These are phyloP conservation scores for Gyromitra esculenta DNA, from an alignment of 2,329 filamentous ascomycete species.

Conservation along the genomic window DNA sequence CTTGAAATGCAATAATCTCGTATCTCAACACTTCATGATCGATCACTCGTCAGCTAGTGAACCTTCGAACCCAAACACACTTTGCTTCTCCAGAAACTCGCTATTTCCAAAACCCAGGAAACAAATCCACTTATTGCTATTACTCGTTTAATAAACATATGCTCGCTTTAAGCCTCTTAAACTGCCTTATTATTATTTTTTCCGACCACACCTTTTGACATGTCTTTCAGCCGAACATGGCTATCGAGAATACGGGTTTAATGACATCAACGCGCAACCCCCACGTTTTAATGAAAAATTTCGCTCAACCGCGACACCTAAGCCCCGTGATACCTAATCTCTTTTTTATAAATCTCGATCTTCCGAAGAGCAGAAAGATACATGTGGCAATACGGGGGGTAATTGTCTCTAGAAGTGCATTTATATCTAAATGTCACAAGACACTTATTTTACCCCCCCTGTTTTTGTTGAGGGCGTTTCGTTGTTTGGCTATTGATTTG, in stretches of 20 bases:
- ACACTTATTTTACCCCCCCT: background rate
- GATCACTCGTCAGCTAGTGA: conserved; percentile 6
- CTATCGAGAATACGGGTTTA: too few species aligned
- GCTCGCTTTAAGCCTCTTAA: background rate
- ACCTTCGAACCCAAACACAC: background rate
- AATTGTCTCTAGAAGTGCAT: background rate
- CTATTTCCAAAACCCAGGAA: background rate
- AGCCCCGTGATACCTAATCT: background rate
- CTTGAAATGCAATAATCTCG: background rate
- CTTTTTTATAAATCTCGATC: background rate
- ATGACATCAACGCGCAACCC: background rate
- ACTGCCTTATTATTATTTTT: background rate
- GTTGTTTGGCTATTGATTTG: background rate
- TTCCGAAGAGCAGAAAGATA: background rate
- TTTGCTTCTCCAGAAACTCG: background rate
- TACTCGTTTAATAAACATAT: background rate
- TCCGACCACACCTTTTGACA: background rate
- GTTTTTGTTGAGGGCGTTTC: too few species aligned
- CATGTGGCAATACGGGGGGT: background rate
- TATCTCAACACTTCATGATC: background rate
- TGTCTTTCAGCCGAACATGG: conserved; percentile 20
- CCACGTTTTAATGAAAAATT: background rate
- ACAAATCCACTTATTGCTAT: background rate
- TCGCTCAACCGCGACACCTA: background rate
- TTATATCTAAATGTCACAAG: background rate